Percentiles rank a stretch among this genome's conserved stretches.
phyloP scores from a whole-genome alignment of 148 eudicot genomes.

The Cornus suecica region DNA sequence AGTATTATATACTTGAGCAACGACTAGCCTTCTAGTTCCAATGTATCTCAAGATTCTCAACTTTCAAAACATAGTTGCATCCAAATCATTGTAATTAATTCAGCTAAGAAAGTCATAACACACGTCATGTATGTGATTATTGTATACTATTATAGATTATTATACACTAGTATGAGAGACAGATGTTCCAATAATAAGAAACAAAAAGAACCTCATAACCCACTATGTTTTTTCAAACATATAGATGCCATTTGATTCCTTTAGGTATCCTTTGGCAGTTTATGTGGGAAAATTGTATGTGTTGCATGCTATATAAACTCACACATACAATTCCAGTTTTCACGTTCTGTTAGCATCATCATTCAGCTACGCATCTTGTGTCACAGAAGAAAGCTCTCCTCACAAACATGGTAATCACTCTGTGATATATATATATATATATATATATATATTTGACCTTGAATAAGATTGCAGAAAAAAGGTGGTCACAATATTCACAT shows the following conservation, averaged over 20 bases:
- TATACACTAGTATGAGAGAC: background rate
- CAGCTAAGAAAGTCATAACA: background rate
- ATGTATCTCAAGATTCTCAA: background rate
- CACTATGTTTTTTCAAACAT: slow-evolving; percentile 6
- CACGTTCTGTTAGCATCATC: background rate
- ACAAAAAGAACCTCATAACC: slow-evolving; percentile 7
- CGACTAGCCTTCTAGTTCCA: background rate
- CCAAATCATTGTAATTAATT: background rate
- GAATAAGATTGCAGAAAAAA: background rate
- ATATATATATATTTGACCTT: too few species aligned
- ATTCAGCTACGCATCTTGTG: background rate
- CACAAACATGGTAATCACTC: slow-evolving; percentile 18
- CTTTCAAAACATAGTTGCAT: background rate
- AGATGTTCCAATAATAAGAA: slow-evolving; percentile 11
- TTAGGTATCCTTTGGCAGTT: slow-evolving; percentile 8
- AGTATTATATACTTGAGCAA: background rate
- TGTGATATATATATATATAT: background rate
- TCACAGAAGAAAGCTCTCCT: slow-evolving; percentile 7
- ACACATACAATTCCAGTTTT: background rate
- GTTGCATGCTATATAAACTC: slow-evolving; percentile 22
- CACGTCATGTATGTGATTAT: too few species aligned
- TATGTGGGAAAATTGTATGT: background rate
- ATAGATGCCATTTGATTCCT: slow-evolving; percentile 27
- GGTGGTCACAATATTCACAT: background rate
- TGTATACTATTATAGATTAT: too few species aligned